These are phyloP conservation scores for Ophidiomyces ophidiicola DNA, from an alignment of 2,329 filamentous ascomycete species.

Conservation along the genomic window DNA sequence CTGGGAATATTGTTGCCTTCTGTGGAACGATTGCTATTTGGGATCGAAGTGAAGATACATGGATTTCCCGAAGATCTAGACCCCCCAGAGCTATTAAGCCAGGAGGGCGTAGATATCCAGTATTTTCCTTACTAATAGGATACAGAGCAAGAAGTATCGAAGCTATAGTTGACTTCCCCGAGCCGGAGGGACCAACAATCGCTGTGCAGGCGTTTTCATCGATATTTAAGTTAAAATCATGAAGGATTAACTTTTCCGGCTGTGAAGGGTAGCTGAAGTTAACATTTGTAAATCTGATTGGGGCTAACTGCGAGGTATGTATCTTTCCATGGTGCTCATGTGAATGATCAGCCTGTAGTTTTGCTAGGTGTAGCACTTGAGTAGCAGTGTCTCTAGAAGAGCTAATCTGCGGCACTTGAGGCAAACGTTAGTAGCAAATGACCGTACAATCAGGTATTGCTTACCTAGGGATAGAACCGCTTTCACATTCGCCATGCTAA, in stretches of 20 bases:
- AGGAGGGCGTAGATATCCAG: conserved; percentile 17
- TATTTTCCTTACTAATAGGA: conserved; percentile 41
- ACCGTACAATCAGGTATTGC: conserved; percentile 10
- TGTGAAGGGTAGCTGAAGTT: conserved; percentile 60
- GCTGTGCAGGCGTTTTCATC: conserved; percentile 54
- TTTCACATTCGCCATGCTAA: conserved; percentile 63
- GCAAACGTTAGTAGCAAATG: conserved; percentile 4
- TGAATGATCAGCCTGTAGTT: conserved; percentile 43
- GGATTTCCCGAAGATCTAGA: conserved; percentile 45
- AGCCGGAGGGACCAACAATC: conserved; percentile 72
- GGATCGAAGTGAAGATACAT: conserved; percentile 49
- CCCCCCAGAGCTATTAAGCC: conserved; percentile 42
- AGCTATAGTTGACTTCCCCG: conserved; percentile 80
- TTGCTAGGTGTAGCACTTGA: conserved; percentile 57
- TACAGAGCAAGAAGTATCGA: conserved; percentile 65
- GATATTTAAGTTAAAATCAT: conserved; percentile 54
- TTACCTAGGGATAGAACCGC: conserved; percentile 53
- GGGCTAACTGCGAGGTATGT: conserved; percentile 31
- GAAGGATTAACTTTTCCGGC: conserved; percentile 44
- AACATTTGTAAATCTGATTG: conserved; percentile 50
- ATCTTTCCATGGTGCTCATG: conserved; percentile 47
- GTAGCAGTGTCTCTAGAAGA: conserved; percentile 60
- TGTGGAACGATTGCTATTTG: conserved; percentile 51
- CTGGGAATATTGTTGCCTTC: conserved; percentile 48
- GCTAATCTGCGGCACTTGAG: conserved; percentile 60